Evolutionary conservation across 164 flowering plant genomes (phyloP), one percentile per base, ranked within the genome.

Genomic region (Kingdonia uniflora): DNA sequence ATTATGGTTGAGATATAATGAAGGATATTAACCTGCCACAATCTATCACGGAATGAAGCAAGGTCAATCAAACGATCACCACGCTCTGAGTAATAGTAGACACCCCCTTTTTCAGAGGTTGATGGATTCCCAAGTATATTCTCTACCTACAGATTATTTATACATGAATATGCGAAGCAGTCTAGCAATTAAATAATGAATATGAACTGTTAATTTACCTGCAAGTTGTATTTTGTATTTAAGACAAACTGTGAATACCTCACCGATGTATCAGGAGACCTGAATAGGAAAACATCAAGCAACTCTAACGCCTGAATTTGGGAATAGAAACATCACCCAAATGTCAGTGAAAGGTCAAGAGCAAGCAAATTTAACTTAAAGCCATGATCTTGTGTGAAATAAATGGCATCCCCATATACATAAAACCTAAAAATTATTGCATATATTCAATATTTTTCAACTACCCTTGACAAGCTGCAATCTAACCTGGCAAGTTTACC

Each of bases 51-150:
- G 17, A 94, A 78, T 51, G 95, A 61, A 63, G 84, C 65, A 45
- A 94, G 83, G 57, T 94, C 91, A 63, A 94, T 80, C 50, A 94
- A 64, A 19, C 95, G 95, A 49, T 94, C 99, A 43, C 95, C 99
- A 29, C 99, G 85, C 64, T 89, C 97, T 20, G 97, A 85, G 59
- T 74, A 80, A 68, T 80, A 87, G 65, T 92, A 88, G 33, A 88
- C 69, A 55, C 91, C 94, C 59, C 80, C 89, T 63, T 80, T 86
- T 42, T 67, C 87, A 42, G 84, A 72, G 46, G 78, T 68, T 54
- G 76, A 53, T 22, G 95, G 77, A 68, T 76, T 70, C 19, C 74
- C 68, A 54, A 89, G 91, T 71, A 86, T 70, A 22, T 80, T 94
- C 49, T 86, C 95, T 17, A 73, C 80, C 99, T 92, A 60, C 13